Evolutionary conservation across 2,329 filamentous ascomycete genomes (phyloP), one percentile per base, ranked within the genome.

Genomic region (Rhytidhysteron rufulum): DNA sequence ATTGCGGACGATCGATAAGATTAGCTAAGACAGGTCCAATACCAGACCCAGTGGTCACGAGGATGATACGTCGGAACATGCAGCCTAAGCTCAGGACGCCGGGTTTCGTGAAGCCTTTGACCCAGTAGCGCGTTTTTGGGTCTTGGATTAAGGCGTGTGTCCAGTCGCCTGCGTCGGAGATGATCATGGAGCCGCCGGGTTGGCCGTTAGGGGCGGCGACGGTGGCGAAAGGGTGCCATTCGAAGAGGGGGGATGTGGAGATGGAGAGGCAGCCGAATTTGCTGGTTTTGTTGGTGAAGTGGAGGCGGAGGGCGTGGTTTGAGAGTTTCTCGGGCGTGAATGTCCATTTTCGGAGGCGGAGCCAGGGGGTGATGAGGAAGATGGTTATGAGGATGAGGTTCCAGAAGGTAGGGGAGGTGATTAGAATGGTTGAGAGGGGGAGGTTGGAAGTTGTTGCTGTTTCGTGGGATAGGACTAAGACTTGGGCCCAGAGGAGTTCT

Each of bases 311-410:
- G 29, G 86, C 86, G 65, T 90, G 86, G 17, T 74, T 61, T 0
- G 86, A 91, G 15, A 93, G 78, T 3, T 74, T 68, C 55, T 88
- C 81, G 7, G 82, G 71, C 16, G 75, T 68, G 45, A 91, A 83
- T 8, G 70, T 67, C 41, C 86, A 80, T 50, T 78, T 81, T 40
- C 85, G 79, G 20, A 93, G 77, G 42, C 79, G 75, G 3, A 85
- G 59, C 86, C 87, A 94, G 1, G 87, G 85, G 37, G 84, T 80
- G 33, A 83, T 70, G 47, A 90, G 75, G 49, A 83, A 77, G 30
- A 73, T 53, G 1, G 85, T 87, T 33, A 82, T 80, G 33, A 78
- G 58, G 19, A 78, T 51, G 15, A 91, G 70, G 53, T 85, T 77
- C 83, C 85, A 93, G 63, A 91, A 58, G 0, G 56, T 50, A 2